Evolutionary conservation across 2,329 filamentous ascomycete species (phyloP).

Genomic region (Colletotrichum agaves): DNA sequence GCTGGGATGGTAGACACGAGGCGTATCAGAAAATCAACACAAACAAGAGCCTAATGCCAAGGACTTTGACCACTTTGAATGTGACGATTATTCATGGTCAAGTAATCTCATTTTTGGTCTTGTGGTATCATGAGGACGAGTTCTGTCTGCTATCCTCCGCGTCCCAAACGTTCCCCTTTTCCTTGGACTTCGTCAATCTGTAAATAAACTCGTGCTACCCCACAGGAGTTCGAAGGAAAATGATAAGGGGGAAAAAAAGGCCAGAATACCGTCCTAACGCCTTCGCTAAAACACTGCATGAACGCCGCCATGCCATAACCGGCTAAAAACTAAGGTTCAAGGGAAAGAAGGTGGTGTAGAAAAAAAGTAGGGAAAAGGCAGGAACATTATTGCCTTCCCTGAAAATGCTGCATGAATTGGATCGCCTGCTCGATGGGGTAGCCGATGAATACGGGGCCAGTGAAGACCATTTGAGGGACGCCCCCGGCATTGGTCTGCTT

Average conservation of each 20-base stretch:
- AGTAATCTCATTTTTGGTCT: slow-evolving; percentile 34
- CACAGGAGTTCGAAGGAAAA: neutral
- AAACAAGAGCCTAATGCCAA: neutral
- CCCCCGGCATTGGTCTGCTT: slow-evolving; percentile 44
- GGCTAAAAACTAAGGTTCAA: neutral
- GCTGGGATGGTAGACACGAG: neutral
- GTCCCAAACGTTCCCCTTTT: slow-evolving; percentile 13
- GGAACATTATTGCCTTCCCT: slow-evolving; percentile 43
- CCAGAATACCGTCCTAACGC: slow-evolving; percentile 22
- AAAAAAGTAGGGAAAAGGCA: neutral
- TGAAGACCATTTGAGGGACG: slow-evolving; percentile 82
- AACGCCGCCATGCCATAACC: slow-evolving; percentile 9
- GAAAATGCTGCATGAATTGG: slow-evolving; percentile 74
- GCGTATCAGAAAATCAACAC: neutral
- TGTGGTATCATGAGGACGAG: slow-evolving; percentile 33
- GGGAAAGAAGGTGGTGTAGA: slow-evolving; percentile 25
- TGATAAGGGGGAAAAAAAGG: neutral
- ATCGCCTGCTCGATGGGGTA: slow-evolving; percentile 88
- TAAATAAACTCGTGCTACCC: slow-evolving; percentile 21
- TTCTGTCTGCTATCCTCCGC: slow-evolving; percentile 30
- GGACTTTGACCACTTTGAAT: neutral
- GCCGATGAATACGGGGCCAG: slow-evolving; percentile 92
- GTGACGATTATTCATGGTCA: slow-evolving; percentile 13
- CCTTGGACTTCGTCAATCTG: slow-evolving; percentile 12
- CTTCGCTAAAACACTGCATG: slow-evolving; percentile 26